Percentiles rank a stretch among this genome's conserved stretches.
Evolutionary conservation across 2,329 filamentous ascomycete genomes (phyloP).

Genomic region (Aspergillus aculeatus): DNA sequence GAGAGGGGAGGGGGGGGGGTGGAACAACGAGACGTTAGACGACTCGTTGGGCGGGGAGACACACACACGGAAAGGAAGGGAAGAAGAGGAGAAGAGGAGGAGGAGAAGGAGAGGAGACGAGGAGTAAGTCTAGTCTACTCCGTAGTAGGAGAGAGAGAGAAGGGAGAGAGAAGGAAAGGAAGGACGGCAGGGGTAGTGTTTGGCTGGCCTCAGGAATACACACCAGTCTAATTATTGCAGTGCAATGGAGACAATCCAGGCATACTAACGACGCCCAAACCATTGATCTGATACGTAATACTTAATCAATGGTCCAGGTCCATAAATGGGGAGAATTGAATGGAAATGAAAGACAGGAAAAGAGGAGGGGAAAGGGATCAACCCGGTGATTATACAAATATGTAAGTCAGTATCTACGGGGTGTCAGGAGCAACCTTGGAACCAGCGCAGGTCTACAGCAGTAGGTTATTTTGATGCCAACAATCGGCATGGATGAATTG

Average conservation of each 20-base stretch:
- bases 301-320: not conserved
- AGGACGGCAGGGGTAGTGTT: not conserved
- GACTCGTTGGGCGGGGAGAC: conserved; percentile 34
- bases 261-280: not conserved
- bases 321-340: too few relatives aligned
- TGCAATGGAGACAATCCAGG: not conserved
- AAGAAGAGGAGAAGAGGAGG: conserved; percentile 24
- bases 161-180: conserved; percentile 18
- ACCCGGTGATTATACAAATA: not conserved
- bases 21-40: conserved; percentile 42
- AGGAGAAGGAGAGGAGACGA: too few relatives aligned
- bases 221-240: not conserved
- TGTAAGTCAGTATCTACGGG: not conserved
- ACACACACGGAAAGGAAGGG: conserved; percentile 18
- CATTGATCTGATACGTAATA: conserved; percentile 22
- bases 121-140: too few relatives aligned
- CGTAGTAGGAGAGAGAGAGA: not conserved
- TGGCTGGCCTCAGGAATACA: not conserved
- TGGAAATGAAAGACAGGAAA: not conserved
- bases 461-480: conserved; percentile 8
- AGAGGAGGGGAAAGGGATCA: not conserved
- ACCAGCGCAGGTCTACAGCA: not conserved
- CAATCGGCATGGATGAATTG: not conserved
- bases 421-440: not conserved
- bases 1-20: conserved; percentile 43